Evolutionary conservation across 176 grass and related monocot genomes (phyloP).

Genomic region (Phoenix dactylifera): DNA sequence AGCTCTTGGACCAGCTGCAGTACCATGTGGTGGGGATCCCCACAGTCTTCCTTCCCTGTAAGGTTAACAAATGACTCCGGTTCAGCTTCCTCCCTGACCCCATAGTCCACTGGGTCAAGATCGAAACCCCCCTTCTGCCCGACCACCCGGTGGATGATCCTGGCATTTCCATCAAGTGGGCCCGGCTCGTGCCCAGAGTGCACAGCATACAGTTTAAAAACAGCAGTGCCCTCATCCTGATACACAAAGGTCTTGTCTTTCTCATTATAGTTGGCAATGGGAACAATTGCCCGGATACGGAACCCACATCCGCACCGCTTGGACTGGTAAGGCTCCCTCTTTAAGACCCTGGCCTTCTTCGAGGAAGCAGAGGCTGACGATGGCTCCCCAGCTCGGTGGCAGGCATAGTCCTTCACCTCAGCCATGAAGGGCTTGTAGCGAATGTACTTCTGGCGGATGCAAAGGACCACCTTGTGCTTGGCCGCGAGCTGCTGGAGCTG

Average conservation of each 20-base stretch:
- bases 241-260: constrained; percentile 99
- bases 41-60: constrained; percentile 34
- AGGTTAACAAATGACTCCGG: constrained; percentile 36
- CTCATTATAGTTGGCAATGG: constrained; percentile 93
- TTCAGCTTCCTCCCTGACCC: constrained; percentile 62
- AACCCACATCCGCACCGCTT: constrained; percentile 97
- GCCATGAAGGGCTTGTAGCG: constrained; percentile 98
- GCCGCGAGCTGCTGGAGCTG: constrained; percentile 81
- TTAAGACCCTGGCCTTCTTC: constrained; percentile 72
- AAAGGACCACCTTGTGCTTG: constrained; percentile 94
- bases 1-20: constrained; percentile 67
- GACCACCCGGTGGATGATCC: constrained; percentile 89
- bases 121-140: constrained; percentile 81
- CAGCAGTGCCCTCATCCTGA: constrained; percentile 81
- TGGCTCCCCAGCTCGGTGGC: constrained; percentile 84
- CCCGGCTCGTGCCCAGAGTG: constrained; percentile 94
- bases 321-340: constrained; percentile 92
- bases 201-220: constrained; percentile 92
- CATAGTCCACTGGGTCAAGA: constrained; percentile 80
- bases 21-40: constrained; percentile 47
- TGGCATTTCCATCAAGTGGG: constrained; percentile 90
- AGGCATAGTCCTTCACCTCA: constrained; percentile 98
- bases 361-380: constrained; percentile 19
- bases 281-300: constrained; percentile 92
- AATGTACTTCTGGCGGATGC: constrained; percentile 99